Evolutionary conservation across 441 rosid genomes (phyloP), one percentile per base, ranked within the genome.

Genomic region (Metrosideros polymorpha): DNA sequence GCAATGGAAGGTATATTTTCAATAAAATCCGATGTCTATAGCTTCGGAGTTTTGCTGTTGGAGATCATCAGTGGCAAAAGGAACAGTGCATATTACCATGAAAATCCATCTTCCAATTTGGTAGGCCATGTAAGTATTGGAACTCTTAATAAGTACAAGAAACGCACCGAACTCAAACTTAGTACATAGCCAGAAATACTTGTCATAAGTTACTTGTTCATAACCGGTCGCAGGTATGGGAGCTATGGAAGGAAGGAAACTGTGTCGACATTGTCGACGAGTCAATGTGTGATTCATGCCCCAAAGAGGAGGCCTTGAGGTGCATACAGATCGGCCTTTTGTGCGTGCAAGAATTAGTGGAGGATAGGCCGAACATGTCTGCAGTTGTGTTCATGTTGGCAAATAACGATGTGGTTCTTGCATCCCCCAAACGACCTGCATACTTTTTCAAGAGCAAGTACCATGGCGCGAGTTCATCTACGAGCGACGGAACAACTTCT

Each of bases 1-100:
- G 90, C 86, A 54, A 87, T 83, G 88, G 88, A 87, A n/a, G 94
- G 94, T 9, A 91, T 89, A 42, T 89, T 90, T 88, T 93, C 95
- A 3, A 86, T 90, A 9, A 93, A 93, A 77, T 90, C 94, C 5
- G 93, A 92, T 56, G 92, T 91, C 55, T 92, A 87, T 56, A 92
- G 94, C 83, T 93, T 91, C 13, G 92, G 94, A 27, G 92, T 92
- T 15, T 22, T 87, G 43, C 42, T 89, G 35, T 9, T 89, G 55
- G 92, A 90, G 86, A 89, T 89, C 51, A 25, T 90, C 2, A 87
- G 82, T 29, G 88, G 91, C 55, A 86, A 87, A 30, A 90, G 84
- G 61, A 90, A 86, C 47, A 88, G 43, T 32, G 32, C 49, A 59
- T 89, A 86, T 29, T 63, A 27, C 9, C n/a, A 85, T 14, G 87